These are phyloP conservation scores for Limonium bicolor DNA, from an alignment of 148 eudicot species.

Conservation along the genomic window DNA sequence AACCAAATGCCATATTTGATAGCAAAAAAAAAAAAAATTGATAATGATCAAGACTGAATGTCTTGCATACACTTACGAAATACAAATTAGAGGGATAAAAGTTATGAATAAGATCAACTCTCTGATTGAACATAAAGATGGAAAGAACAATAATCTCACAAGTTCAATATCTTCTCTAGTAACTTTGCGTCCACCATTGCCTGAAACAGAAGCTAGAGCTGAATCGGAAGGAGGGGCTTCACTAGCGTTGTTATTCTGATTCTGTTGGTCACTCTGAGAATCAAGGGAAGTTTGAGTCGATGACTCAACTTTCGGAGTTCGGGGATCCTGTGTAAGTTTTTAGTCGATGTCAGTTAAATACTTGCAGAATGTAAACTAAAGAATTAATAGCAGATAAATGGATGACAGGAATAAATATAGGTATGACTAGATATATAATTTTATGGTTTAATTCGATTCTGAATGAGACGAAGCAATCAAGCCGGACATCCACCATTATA, in stretches of 20 bases:
- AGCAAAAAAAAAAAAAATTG: too few relatives aligned
- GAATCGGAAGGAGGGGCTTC: conserved; percentile 45
- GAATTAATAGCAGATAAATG: too few relatives aligned
- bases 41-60: too few relatives aligned
- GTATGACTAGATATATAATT: too few relatives aligned
- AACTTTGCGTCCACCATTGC: conserved; percentile 72
- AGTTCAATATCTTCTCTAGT: conserved; percentile 95
- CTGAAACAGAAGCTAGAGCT: conserved; percentile 63
- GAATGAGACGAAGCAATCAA: too few relatives aligned
- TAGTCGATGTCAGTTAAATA: too few relatives aligned
- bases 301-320: conserved; percentile 30
- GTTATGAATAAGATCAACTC: not conserved
- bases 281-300: conserved; percentile 32
- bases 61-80: not conserved
- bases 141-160: conserved; percentile 18
- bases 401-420: too few relatives aligned
- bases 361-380: too few relatives aligned
- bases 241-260: conserved; percentile 26
- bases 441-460: too few relatives aligned
- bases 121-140: not conserved
- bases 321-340: too few relatives aligned
- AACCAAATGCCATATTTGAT: conserved; percentile 3
- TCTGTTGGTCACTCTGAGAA: conserved; percentile 38
- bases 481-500: too few relatives aligned
- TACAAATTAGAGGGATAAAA: not conserved